Evolutionary conservation across 495 filamentous ascomycete species (phyloP), one percentile per base, ranked within the genome.

Genomic region (Neurospora terricola): DNA sequence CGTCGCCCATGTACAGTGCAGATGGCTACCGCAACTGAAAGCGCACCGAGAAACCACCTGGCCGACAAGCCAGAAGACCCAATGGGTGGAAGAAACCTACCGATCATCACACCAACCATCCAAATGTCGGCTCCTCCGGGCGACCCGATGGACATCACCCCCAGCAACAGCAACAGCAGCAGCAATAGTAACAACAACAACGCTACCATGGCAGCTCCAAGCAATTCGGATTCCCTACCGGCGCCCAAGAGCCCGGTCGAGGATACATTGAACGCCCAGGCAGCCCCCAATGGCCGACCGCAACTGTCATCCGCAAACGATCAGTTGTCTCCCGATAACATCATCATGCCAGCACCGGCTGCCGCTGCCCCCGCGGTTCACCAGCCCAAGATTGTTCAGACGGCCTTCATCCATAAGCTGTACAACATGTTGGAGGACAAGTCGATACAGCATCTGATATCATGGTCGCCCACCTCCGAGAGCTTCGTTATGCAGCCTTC

Each of bases 341-440:
- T 80, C 71, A 82, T 82, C 73, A 82, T 84, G 74, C 81, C 85
- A 48, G 79, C 84, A 23, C 81, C 83, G 4, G 80, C 81, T 73
- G 90, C 88, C n/a, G 93, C 94, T 62, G 91, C 92, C 5, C 92
- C 93, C 18, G 93, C 94, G 73, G 91, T 94, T 73, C 94, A 97
- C 81, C 94, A 97, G 81, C 94, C 95, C 72, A 99, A 99, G 83
- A 94, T 97, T 72, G 93, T 98, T 38, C 96, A 99, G 82, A 98
- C 96, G 34, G 96, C 96, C n/a, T 99, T 99, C 79, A 98, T 99
- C 74, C 96, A 99, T 81, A 99, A 99, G 81, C 88, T 99, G 21
- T 99, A 98, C 88, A 99, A 97, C 82, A 99, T 99, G 96, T 86
- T 99, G 72, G 96, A 99, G 80, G 96, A 99, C 80, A 88, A 89